Base-by-base conservation (phyloP, 768 basidiomycete species). In the Gloeostereum incarnatum region DNA sequence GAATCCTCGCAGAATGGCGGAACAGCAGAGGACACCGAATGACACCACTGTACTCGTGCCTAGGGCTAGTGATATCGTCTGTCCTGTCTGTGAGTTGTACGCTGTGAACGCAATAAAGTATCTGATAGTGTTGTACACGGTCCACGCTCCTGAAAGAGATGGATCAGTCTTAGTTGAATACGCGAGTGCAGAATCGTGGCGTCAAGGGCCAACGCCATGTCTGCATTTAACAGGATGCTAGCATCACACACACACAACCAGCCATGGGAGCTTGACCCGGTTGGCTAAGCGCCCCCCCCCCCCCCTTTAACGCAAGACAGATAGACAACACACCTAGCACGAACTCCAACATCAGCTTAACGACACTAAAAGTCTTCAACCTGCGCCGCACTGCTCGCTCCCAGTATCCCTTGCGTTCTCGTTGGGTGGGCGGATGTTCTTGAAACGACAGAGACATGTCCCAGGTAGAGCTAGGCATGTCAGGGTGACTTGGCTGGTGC, bases 41-140 rank as follows among this genome's bases (percentile, higher is more conserved):
- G 69, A 61, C 5, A 66, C 46, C 6, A 59, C 59, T 8, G 74
- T 56, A 40, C 59, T 58, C 32, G 68, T 66, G 4, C 72, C 79
- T 11, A 81, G 58, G 2, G 62, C 62, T 4, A 81, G 55, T 16
- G 71, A 58, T 18, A 61, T 50, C 0, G 53, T 49, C 43, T 71
- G 69, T 26, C 73, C 71, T 16, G 49, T 52, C 11, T 43, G 40
- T 5, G 66, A 61, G 2, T 57, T 44, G 51, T 69, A 71, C 13
- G 59, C 47, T 7, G 59, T 59, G 47, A 69, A 79, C 3, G 79
- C 75, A 8, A 84, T 48, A 48, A 70, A 78, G 52, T 86, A 88
- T 31, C 82, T 77, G 37, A 75, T 53, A 5, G 71, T 63, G 43
- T 69, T 78, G 53, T 81, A 86, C 6, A 63, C 51, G 19, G 73